Base-by-base conservation (phyloP, 345 rosid genomes). In the Microcos paniculata region DNA sequence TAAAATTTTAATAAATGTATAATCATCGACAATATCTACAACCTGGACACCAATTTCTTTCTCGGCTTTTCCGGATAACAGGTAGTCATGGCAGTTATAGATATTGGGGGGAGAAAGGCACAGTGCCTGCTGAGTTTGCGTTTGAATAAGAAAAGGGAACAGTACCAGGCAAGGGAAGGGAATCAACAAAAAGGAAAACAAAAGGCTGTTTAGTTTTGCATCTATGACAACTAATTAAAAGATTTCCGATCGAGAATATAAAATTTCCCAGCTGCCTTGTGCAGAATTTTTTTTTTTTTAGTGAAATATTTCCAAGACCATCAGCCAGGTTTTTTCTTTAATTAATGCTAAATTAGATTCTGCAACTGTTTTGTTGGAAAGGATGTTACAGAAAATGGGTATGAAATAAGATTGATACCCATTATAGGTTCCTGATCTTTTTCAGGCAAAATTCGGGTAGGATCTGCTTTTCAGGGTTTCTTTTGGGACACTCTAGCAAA, bases 1-100 rank as follows among this genome's bases (percentile, higher is more conserved):
- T n/a, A n/a, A n/a, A n/a, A n/a, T n/a, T n/a, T n/a, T n/a, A n/a
- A n/a, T n/a, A n/a, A n/a, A n/a, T n/a, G n/a, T n/a, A n/a, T n/a
- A n/a, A 63, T 73, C 79, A 66, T 77, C 74, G 74, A 83, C 75
- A 75, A 84, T 77, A 72, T 78, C 84, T 78, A 82, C 67, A 69
- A 80, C 79, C 53, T 78, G 81, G 11, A 79, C 80, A 45, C 78
- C 81, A 49, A 80, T 70, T 65, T 80, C 74, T 82, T 86, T 26
- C 64, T 75, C 77, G 4, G 84, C 80, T 66, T 78, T 78, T 8
- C 82, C 77, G 3, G 84, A 84, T 68, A 80, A 78, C 16, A 71
- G 82, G 53, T 71, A 28, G 30, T 79, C 69, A 63, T 42, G 45
- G 45, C 45, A 42, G 45, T 42, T 42, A 65, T 71, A 31, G 74